Evolutionary conservation across 768 basidiomycete genomes (phyloP).

Genomic region (Pleurotus pulmonarius): DNA sequence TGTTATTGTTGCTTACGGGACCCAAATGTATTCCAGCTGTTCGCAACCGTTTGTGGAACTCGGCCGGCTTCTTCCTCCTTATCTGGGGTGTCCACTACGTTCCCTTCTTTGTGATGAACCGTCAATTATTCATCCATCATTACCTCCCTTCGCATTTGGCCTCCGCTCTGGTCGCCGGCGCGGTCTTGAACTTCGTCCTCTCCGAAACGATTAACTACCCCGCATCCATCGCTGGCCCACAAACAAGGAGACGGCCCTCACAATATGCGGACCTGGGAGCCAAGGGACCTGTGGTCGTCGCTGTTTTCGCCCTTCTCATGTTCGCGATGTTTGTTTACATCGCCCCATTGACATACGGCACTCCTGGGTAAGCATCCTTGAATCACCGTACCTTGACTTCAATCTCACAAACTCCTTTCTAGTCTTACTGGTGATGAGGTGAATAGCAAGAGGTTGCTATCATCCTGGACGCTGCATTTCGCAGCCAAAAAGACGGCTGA

Average conservation of each 20-base stretch:
- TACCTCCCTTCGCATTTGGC: conserved; percentile 96
- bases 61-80: conserved; percentile 90
- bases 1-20: conserved; percentile 4
- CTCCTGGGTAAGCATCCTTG: conserved; percentile 75
- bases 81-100: conserved; percentile 95
- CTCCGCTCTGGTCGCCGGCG: conserved; percentile 88
- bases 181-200: conserved; percentile 85
- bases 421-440: conserved; percentile 86
- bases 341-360: conserved; percentile 91
- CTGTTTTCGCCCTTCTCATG: conserved; percentile 54
- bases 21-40: conserved; percentile 50
- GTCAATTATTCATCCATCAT: conserved; percentile 96
- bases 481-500: conserved; percentile 63
- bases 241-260: conserved; percentile 48
- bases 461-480: conserved; percentile 94
- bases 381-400: not conserved
- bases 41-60: conserved; percentile 93
- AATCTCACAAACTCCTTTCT: not conserved
- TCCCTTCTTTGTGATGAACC: conserved; percentile 97
- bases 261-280: conserved; percentile 74
- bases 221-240: conserved; percentile 71
- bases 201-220: conserved; percentile 93
- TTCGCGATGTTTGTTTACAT: conserved; percentile 71
- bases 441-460: conserved; percentile 76
- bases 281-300: conserved; percentile 67